phyloP scores from a whole-genome alignment of 2,329 filamentous ascomycete genomes.

The Penicillium sp. region DNA sequence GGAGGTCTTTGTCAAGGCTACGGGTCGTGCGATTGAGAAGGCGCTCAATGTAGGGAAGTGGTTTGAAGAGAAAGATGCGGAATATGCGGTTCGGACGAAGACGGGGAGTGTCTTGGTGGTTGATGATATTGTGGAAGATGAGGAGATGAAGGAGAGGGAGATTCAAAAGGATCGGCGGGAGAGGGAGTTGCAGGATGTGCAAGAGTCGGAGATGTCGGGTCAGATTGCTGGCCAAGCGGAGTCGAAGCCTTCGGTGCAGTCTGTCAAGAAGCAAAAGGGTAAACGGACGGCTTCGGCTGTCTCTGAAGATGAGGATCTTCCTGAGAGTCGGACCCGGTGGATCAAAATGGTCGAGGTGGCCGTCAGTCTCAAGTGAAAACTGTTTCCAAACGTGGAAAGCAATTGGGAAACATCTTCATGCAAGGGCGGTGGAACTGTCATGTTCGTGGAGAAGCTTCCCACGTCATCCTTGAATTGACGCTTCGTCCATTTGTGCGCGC shows the following conservation, averaged over 20 bases:
- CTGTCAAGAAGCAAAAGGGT: slow-evolving; percentile 27
- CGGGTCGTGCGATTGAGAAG: slow-evolving; percentile 54
- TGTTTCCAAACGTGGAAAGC: not conserved
- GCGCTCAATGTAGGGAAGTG: slow-evolving; percentile 50
- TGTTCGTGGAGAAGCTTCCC: no score
- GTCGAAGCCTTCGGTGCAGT: slow-evolving; percentile 11
- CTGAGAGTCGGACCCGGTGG: slow-evolving; percentile 42
- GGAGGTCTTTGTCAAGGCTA: slow-evolving; percentile 54
- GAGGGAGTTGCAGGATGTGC: slow-evolving; percentile 9
- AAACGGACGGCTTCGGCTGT: slow-evolving; percentile 20
- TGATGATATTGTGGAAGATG: slow-evolving; percentile 52
- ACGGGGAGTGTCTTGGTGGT: slow-evolving; percentile 54
- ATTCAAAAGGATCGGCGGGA: slow-evolving; percentile 17
- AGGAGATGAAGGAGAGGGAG: slow-evolving; percentile 25
- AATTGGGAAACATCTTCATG: no score
- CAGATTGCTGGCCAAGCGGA: slow-evolving; percentile 3
- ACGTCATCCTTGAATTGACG: no score
- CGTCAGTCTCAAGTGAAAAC: slow-evolving; percentile 36
- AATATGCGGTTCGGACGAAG: slow-evolving; percentile 47
- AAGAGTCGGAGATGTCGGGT: not conserved
- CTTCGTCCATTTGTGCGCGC: no score
- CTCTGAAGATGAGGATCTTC: slow-evolving; percentile 31
- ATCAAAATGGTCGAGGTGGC: slow-evolving; percentile 44
- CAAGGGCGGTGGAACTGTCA: no score
- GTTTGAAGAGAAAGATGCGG: slow-evolving; percentile 49